Evolutionary conservation across 1,284 basidiomycete genomes (phyloP).

Genomic region (Trichosporon sp.): DNA sequence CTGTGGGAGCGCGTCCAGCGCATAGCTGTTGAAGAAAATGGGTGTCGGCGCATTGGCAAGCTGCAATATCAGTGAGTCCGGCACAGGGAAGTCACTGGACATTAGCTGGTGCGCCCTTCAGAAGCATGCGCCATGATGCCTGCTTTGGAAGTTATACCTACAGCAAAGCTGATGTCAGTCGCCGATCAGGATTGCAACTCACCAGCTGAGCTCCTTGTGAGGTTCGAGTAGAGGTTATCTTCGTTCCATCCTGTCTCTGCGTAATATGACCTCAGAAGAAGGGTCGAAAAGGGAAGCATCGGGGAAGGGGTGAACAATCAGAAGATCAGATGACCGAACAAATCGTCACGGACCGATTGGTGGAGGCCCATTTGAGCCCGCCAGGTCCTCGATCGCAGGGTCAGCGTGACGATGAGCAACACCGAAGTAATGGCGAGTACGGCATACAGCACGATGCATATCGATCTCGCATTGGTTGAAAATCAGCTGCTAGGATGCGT

Average conservation of each 20-base stretch:
- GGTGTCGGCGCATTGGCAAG: conserved; percentile 87
- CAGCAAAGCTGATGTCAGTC: conserved; percentile 41
- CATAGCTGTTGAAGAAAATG: conserved; percentile 83
- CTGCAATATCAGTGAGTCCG: conserved; percentile 51
- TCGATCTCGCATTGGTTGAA: neutral
- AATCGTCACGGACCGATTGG: neutral
- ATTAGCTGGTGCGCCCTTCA: conserved; percentile 1
- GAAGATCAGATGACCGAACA: neutral
- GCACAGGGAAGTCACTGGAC: conserved; percentile 37
- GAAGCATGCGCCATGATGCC: neutral
- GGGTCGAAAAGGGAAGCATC: conserved; percentile 61
- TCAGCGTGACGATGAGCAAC: neutral
- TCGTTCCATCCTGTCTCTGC: conserved; percentile 90
- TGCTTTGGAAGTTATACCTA: neutral
- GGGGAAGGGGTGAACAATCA: neutral
- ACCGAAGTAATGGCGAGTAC: neutral
- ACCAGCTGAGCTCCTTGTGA: conserved; percentile 85
- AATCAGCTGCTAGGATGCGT: neutral
- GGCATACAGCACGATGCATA: neutral
- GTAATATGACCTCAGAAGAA: conserved; percentile 84
- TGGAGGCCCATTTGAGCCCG: conserved; percentile 1
- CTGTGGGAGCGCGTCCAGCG: conserved; percentile 83
- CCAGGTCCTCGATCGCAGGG: neutral
- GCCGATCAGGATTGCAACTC: conserved; percentile 30
- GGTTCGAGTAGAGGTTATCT: conserved; percentile 84